A percentile compares a stretch with the other conserved stretches of the same genome.
These are phyloP conservation scores for Dissophora globulifera DNA, from an alignment of 192 early-diverging fungal genomes.

Conservation along the genomic window DNA sequence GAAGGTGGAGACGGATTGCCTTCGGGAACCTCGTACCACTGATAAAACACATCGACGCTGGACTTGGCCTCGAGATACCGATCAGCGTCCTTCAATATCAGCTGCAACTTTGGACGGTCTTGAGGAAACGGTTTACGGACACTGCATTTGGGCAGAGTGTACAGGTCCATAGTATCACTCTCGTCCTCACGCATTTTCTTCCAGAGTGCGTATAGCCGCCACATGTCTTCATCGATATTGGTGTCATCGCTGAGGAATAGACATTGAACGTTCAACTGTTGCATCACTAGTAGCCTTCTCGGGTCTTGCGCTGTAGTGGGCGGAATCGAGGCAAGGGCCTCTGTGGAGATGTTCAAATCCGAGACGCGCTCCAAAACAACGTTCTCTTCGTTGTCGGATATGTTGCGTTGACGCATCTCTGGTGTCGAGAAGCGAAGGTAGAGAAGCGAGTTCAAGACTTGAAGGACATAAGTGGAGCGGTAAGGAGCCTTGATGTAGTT, in stretches of 20 bases:
- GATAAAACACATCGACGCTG: background rate
- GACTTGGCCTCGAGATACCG: background rate
- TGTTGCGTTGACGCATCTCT: background rate
- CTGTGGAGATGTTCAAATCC: background rate
- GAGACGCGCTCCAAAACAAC: background rate
- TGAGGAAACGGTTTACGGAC: background rate
- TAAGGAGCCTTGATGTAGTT: background rate
- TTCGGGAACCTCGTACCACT: background rate
- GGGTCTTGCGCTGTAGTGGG: too few relatives aligned
- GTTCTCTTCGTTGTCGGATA: background rate
- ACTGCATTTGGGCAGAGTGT: background rate
- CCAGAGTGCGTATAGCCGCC: conserved; percentile 54
- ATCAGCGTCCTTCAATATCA: background rate
- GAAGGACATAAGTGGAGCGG: background rate
- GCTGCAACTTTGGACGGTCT: background rate
- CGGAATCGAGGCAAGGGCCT: too few relatives aligned
- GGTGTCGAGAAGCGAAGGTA: background rate
- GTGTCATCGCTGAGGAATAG: background rate
- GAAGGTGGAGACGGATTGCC: background rate
- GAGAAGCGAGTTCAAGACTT: conserved; percentile 6
- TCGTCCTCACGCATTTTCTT: background rate
- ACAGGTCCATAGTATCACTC: background rate
- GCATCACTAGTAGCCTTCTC: too few relatives aligned
- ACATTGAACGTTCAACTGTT: background rate
- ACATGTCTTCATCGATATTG: conserved; percentile 22